phyloP scores from a whole-genome alignment of 805 yeast species.

The Scheffersomyces spartinae region DNA sequence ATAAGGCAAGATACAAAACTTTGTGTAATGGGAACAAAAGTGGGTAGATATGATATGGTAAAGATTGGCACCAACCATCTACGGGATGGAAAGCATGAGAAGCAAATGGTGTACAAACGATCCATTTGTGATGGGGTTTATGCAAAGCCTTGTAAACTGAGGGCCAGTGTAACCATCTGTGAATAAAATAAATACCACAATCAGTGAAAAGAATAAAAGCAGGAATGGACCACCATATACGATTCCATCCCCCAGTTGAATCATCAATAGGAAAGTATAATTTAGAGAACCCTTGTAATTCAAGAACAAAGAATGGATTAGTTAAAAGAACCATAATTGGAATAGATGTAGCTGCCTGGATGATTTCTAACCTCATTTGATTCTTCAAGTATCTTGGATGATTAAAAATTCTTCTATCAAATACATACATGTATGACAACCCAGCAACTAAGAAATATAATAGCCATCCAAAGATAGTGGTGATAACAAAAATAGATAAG shows the following conservation, averaged over 20 bases:
- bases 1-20: constrained; percentile 65
- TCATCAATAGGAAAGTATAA: constrained; percentile 59
- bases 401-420: constrained; percentile 82
- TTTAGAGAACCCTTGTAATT: constrained; percentile 72
- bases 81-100: constrained; percentile 98
- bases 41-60: constrained; percentile 91
- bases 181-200: constrained; percentile 82
- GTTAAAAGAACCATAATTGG: constrained; percentile 85
- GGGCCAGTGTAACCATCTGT: constrained; percentile 92
- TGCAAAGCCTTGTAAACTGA: constrained; percentile 73
- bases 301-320: constrained; percentile 80
- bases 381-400: constrained; percentile 94
- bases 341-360: constrained; percentile 67
- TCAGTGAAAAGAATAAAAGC: constrained; percentile 87
- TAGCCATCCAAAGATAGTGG: constrained; percentile 79
- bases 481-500: constrained; percentile 52
- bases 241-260: constrained; percentile 56
- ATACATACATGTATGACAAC: constrained; percentile 65
- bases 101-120: constrained; percentile 96
- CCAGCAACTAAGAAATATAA: constrained; percentile 68
- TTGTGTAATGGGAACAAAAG: constrained; percentile 88
- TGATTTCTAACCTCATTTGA: constrained; percentile 78
- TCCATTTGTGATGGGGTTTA: constrained; percentile 99
- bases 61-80: constrained; percentile 86
- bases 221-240: constrained; percentile 58